phyloP scores from a whole-genome alignment of 352 stramenopile species.

The Phytophthora sansomeana region DNA sequence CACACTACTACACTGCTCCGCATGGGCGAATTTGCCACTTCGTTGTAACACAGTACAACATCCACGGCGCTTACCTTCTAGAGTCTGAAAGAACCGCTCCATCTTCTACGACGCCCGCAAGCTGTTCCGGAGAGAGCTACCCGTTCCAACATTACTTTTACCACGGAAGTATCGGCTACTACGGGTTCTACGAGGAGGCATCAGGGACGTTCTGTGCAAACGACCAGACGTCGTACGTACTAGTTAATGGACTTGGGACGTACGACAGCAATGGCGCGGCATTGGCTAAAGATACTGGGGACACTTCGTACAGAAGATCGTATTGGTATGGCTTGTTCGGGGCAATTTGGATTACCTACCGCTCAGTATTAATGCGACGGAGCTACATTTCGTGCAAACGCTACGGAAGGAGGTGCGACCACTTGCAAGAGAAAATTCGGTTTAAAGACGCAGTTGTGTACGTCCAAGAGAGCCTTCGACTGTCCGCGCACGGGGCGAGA shows the following conservation, averaged over 20 bases:
- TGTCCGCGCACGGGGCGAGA: constrained; percentile 21
- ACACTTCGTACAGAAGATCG: constrained; percentile 16
- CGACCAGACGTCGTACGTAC: constrained; percentile 10
- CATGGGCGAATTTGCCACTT: constrained; percentile 18
- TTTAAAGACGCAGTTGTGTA: constrained; percentile 21
- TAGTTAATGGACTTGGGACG: constrained; percentile 11
- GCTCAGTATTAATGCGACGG: constrained; percentile 18
- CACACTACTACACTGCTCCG: constrained; percentile 9
- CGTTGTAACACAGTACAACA: constrained; percentile 25
- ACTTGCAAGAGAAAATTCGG: constrained; percentile 16
- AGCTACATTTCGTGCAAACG: constrained; percentile 24
- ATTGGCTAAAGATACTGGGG: constrained; percentile 15
- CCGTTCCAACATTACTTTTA: constrained; percentile 24
- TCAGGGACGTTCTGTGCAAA: constrained; percentile 17
- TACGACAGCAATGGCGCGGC: constrained; percentile 21
- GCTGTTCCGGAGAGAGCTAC: constrained; percentile 19
- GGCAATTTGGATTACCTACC: constrained; percentile 21
- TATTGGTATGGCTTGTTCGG: constrained; percentile 25
- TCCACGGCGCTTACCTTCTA: constrained; percentile 13
- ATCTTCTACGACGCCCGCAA: constrained; percentile 17
- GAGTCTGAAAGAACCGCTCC: constrained; percentile 1
- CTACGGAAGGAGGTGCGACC: constrained; percentile 18
- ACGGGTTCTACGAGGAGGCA: constrained; percentile 23
- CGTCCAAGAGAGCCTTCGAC: constrained; percentile 22
- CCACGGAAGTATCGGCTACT: constrained; percentile 24